Base-by-base conservation (phyloP, 2,329 filamentous ascomycete species). In the Ophiostoma montium region DNA sequence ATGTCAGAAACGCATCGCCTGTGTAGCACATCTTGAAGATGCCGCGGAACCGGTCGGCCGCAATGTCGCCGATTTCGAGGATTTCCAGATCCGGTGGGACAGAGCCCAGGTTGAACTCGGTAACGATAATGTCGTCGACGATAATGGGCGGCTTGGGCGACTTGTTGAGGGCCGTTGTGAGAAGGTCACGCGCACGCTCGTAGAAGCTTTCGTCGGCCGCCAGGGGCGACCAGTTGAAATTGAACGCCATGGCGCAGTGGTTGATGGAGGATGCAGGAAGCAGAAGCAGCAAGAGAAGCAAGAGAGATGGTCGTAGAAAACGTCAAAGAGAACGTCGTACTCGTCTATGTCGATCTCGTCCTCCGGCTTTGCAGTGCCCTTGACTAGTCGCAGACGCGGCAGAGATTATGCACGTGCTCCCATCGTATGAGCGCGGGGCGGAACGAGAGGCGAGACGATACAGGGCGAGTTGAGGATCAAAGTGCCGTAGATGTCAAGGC, bases 141-240 rank as follows among this genome's bases (percentile, higher is more conserved):
- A 98, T 98, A 62, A 96, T 96, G 53, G 92, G 92, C 50, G 92
- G 92, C 62, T 96, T 96, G 35, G 90, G 89, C 49, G 86, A 92
- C 69, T 96, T 96, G 75, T 98, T 98, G 61, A 98, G 75, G 33
- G 92, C 92, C 51, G 86, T 83, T 23, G 92, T 98, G 59, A 98
- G 76, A 65, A 96, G 84, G 64, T 96, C 89, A 65, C 89, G 85
- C 47, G 92, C 90, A 59, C 88, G 84, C 63, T 84, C 79, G 68
- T 90, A 90, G 67, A 92, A 92, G 59, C 81, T 78, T 61, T 86
- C 90, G 70, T 96, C 92, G 62, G 90, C 90, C 70, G 94, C 92
- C 57, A 98, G 76, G 63, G 92, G 92, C 77, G 88, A 95, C 92
- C 92, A 98, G 86, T 96, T 96, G 85, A 98, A 98, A 75, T 96